phyloP scores from a whole-genome alignment of 1,284 basidiomycete genomes.

The Ustilago loliicola region DNA sequence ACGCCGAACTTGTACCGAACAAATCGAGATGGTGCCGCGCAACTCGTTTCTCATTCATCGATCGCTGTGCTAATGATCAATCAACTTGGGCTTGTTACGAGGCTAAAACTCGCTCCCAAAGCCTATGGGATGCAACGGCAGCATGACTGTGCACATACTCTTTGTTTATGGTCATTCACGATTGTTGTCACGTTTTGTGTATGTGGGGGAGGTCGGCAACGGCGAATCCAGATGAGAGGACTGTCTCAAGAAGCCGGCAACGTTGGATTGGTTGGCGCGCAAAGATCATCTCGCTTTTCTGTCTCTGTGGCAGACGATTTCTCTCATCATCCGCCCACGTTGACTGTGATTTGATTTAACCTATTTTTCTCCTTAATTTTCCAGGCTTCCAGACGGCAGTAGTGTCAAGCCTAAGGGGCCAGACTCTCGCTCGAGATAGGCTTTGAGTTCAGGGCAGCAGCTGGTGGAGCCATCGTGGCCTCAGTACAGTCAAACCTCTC shows the following conservation, averaged over 20 bases:
- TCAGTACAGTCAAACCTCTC: no score
- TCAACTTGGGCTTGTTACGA: no score
- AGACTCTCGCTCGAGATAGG: neutral
- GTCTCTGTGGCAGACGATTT: neutral
- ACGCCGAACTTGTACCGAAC: no score
- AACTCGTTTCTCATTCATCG: no score
- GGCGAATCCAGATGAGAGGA: no score
- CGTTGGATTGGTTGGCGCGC: neutral
- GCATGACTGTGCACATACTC: neutral
- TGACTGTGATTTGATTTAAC: neutral
- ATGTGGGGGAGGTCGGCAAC: no score
- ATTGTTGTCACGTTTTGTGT: neutral
- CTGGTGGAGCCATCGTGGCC: no score
- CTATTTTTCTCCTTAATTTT: constrained; percentile 1
- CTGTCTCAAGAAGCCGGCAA: no score
- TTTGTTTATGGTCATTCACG: no score
- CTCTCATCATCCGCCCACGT: constrained; percentile 2
- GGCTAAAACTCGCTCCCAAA: no score
- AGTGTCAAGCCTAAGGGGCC: neutral
- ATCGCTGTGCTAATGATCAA: no score
- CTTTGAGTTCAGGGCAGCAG: neutral
- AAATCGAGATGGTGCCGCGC: no score
- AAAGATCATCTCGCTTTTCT: constrained; percentile 9
- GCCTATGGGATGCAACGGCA: neutral
- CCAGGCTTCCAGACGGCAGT: neutral